Evolutionary conservation across 2,329 filamentous ascomycete species (phyloP), one percentile per base, ranked within the genome.

Genomic region (Periconia sp.): DNA sequence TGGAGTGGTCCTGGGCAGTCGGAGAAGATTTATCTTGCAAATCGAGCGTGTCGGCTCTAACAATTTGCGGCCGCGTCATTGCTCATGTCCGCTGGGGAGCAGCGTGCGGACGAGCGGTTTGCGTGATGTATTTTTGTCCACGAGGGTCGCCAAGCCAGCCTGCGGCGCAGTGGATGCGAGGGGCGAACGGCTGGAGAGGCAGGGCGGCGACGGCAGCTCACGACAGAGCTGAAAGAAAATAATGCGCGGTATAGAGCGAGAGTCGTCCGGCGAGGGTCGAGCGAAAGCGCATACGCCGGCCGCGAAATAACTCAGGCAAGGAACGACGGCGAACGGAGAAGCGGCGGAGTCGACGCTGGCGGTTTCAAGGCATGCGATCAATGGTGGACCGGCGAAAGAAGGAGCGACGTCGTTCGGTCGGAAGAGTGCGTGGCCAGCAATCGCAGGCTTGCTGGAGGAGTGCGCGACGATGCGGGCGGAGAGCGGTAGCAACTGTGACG

Each of bases 1-100:
- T 78, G 12, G 80, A 77, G 70, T 95, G 91, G 67, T 92, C 87
- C 75, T 95, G 82, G 26, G 92, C 89, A 32, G 92, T 94, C 23
- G 91, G 90, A 46, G 87, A 79, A 63, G 86, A 78, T 65, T 85
- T 88, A 73, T 90, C 84, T 80, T 97, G 94, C 38, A 97, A 84
- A 75, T 97, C 94, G 73, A 96, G 88, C 51, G 92, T 95, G 77
- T 97, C 92, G 61, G 78, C 78, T 71, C 78, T 70, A 53, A 82
- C 78, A 43, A 80, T 79, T 43, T 78, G 74, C 57, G 78, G 78
- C 55, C 78, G 73, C 58, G 78, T 79, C 78, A 82, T 81, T 48
- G 57, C 56, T 66, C 66, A 70, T 68, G 46, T 60, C 65, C 57
- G 34, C 47, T 36, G 28, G 18, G 13, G 12, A 19, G 36, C 30